These are phyloP conservation scores for Oryza punctata DNA, from an alignment of 176 grass and related monocot genomes.

Conservation along the genomic window DNA sequence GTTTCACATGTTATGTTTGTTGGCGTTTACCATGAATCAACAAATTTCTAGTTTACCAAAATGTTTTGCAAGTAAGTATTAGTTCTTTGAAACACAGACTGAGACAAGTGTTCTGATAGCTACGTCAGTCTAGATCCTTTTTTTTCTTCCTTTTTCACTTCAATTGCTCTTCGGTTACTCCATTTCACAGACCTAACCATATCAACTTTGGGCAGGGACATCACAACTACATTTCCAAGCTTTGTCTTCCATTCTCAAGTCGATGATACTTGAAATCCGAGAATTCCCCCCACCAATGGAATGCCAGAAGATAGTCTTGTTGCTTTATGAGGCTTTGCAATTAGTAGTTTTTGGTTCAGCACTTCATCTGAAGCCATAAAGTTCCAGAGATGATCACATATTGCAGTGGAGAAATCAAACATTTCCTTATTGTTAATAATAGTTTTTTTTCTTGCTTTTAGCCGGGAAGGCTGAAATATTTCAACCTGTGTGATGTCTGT, in stretches of 20 bases:
- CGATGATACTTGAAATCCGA: slow-evolving; percentile 45
- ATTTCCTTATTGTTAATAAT: slow-evolving; percentile 24
- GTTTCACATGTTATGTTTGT: background rate
- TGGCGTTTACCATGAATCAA: background rate
- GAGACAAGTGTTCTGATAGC: background rate
- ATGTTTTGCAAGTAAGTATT: background rate
- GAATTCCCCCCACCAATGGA: background rate
- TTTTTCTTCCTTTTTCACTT: background rate
- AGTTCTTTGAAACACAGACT: background rate
- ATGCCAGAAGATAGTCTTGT: slow-evolving; percentile 12
- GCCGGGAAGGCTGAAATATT: background rate
- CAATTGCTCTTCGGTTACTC: background rate
- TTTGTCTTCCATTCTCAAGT: slow-evolving; percentile 77
- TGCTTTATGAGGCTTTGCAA: slow-evolving; percentile 31
- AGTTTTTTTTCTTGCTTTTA: background rate
- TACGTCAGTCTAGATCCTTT: background rate
- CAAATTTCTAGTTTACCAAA: background rate
- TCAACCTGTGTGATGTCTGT: background rate
- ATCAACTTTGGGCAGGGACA: slow-evolving; percentile 43
- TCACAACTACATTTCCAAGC: slow-evolving; percentile 69
- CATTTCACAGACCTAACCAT: slow-evolving; percentile 18
- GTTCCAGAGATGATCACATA: background rate
- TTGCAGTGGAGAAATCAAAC: background rate
- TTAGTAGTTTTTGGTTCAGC: background rate
- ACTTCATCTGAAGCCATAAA: background rate